These are phyloP conservation scores for Anthoceros angustus DNA, from an alignment of 225 moss, liverwort and hornwort genomes.

Conservation along the genomic window DNA sequence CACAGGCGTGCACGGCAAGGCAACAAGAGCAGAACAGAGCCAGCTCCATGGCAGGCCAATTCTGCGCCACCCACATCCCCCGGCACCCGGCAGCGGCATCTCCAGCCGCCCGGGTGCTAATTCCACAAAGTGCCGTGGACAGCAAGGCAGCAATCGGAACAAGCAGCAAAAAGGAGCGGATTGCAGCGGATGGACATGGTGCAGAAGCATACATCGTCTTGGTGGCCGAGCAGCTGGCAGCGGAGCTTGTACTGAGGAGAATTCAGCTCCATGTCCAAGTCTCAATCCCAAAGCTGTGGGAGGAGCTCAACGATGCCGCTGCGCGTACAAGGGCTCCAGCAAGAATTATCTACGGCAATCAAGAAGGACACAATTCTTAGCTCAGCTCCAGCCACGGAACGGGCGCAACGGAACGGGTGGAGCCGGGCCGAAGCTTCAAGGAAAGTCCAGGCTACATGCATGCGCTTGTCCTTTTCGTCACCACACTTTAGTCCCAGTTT, in stretches of 20 bases:
- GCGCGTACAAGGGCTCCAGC: background rate
- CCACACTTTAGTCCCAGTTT: too few species aligned
- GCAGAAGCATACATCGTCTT: slow-evolving; percentile 60
- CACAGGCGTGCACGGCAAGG: too few species aligned
- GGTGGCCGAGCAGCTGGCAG: slow-evolving; percentile 85
- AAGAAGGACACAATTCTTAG: background rate
- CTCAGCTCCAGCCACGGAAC: background rate
- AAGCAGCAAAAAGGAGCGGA: background rate
- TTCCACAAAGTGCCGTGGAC: background rate
- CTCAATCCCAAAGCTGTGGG: background rate
- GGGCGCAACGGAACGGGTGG: background rate
- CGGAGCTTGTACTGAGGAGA: slow-evolving; percentile 63
- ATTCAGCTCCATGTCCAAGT: slow-evolving; percentile 44
- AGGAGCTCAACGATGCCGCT: background rate
- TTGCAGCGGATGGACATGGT: background rate
- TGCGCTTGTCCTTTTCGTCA: too few species aligned
- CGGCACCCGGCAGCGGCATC: background rate
- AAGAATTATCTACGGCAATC: background rate
- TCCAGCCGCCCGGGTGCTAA: background rate
- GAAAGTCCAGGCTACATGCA: too few species aligned
- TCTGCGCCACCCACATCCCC: background rate
- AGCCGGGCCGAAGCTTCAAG: background rate
- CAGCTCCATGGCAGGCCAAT: background rate
- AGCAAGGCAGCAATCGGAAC: background rate
- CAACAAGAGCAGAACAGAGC: too few species aligned